These are phyloP conservation scores for Curvularia sp. DNA, from an alignment of 2,329 filamentous ascomycete genomes.

Conservation along the genomic window DNA sequence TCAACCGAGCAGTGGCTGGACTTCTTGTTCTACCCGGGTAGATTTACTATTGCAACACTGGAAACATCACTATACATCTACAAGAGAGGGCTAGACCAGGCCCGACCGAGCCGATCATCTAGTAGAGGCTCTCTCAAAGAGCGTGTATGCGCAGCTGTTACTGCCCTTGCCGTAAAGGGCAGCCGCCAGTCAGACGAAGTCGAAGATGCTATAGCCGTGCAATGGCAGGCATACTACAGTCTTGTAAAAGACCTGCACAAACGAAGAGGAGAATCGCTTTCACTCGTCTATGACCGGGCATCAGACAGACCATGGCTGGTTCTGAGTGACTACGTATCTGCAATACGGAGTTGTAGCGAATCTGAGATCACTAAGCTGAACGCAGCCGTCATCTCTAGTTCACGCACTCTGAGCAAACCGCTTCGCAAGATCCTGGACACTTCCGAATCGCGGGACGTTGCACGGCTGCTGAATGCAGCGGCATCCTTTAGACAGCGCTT, in stretches of 20 bases:
- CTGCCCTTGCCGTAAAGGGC: slow-evolving; percentile 69
- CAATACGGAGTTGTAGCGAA: slow-evolving; percentile 78
- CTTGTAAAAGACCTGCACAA: slow-evolving; percentile 86
- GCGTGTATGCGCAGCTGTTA: slow-evolving; percentile 75
- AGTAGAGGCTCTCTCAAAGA: slow-evolving; percentile 70
- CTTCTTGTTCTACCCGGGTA: slow-evolving; percentile 81
- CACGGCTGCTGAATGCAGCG: slow-evolving; percentile 73
- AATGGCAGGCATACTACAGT: slow-evolving; percentile 91
- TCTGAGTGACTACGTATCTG: slow-evolving; percentile 80
- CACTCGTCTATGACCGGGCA: slow-evolving; percentile 75
- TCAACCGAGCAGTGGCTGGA: slow-evolving; percentile 80
- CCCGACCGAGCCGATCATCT: slow-evolving; percentile 17
- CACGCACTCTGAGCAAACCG: slow-evolving; percentile 27
- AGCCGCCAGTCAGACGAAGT: slow-evolving; percentile 80
- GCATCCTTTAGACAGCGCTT: slow-evolving; percentile 74
- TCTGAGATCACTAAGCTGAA: slow-evolving; percentile 81
- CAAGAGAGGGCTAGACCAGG: slow-evolving; percentile 65
- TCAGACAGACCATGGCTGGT: slow-evolving; percentile 82
- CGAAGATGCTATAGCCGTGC: slow-evolving; percentile 74
- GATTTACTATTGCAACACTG: slow-evolving; percentile 79
- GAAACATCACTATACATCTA: slow-evolving; percentile 86
- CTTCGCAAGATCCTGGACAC: slow-evolving; percentile 45
- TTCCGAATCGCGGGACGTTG: slow-evolving; percentile 57
- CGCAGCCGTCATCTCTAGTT: slow-evolving; percentile 50
- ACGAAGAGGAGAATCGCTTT: slow-evolving; percentile 80